These are phyloP conservation scores for Kodamaea kaohsiungensis DNA, from an alignment of 805 yeast genomes.

Conservation along the genomic window DNA sequence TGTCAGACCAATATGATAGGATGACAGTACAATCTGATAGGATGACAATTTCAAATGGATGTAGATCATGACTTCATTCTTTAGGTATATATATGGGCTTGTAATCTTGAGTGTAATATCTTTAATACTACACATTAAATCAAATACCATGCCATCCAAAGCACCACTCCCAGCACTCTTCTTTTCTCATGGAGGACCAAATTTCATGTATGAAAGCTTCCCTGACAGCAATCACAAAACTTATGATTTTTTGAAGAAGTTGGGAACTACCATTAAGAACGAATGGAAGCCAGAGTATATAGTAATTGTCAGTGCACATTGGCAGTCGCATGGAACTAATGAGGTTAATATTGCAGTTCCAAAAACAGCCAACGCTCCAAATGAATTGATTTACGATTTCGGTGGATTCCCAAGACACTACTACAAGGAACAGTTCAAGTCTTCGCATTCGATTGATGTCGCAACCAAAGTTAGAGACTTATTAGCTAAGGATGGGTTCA, in stretches of 20 bases:
- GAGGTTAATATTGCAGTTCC: slow-evolving; percentile 48
- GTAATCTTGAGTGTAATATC: not conserved
- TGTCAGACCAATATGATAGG: not conserved
- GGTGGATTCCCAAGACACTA: slow-evolving; percentile 67
- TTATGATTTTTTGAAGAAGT: slow-evolving; percentile 45
- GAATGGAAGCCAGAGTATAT: slow-evolving; percentile 63
- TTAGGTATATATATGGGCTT: not conserved
- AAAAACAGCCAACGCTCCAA: slow-evolving; percentile 34
- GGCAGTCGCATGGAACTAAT: slow-evolving; percentile 53
- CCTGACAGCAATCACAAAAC: slow-evolving; percentile 59
- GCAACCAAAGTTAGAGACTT: slow-evolving; percentile 46
- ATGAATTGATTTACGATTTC: slow-evolving; percentile 70
- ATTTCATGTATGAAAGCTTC: slow-evolving; percentile 57
- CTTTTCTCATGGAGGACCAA: slow-evolving; percentile 84
- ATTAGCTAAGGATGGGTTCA: slow-evolving; percentile 45
- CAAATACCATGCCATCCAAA: not conserved
- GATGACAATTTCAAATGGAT: not conserved
- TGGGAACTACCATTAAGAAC: slow-evolving; percentile 54
- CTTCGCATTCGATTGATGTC: slow-evolving; percentile 43
- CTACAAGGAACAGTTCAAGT: slow-evolving; percentile 63
- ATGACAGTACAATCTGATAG: not conserved
- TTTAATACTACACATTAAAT: not conserved
- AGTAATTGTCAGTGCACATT: slow-evolving; percentile 73
- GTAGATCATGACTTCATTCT: not conserved
- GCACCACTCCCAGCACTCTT: slow-evolving; percentile 61